These are phyloP conservation scores for Chamaenerion angustifolium DNA, from an alignment of 345 rosid species.

Conservation along the genomic window DNA sequence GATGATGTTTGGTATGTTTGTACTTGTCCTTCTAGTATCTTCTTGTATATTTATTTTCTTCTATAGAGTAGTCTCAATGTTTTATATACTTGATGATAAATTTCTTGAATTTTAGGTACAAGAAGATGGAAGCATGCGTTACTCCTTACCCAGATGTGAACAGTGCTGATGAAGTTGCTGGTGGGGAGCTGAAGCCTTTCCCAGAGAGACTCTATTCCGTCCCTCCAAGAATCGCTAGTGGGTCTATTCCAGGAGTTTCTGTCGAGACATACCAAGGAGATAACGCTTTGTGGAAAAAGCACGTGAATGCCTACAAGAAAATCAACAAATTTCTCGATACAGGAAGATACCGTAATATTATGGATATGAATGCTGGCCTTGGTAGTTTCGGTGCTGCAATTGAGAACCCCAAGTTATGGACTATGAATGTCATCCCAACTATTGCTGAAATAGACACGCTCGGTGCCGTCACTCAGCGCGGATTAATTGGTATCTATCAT, in stretches of 20 bases:
- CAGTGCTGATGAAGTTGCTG: constrained; percentile 30
- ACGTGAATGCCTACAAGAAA: constrained; percentile 69
- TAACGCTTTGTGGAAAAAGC: constrained; percentile 65
- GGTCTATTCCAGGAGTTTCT: constrained; percentile 69
- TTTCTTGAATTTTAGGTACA: constrained; percentile 40
- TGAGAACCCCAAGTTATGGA: constrained; percentile 41
- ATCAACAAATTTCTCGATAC: constrained; percentile 57
- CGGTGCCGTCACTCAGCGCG: constrained; percentile 48
- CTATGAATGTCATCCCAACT: constrained; percentile 51
- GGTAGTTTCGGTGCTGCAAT: constrained; percentile 67
- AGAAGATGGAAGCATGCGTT: constrained; percentile 78
- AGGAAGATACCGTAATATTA: constrained; percentile 41
- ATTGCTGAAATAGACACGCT: constrained; percentile 35
- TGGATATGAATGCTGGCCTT: constrained; percentile 64
- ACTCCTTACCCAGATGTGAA: constrained; percentile 67
- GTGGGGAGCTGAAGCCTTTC: constrained; percentile 35
- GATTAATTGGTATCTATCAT: constrained; percentile 60
- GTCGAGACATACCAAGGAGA: constrained; percentile 66
- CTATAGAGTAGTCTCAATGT: neutral
- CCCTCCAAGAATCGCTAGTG: constrained; percentile 81
- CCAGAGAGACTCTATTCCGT: constrained; percentile 69
- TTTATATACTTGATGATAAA: neutral
- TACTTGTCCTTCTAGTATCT: neutral
- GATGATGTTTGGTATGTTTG: constrained; percentile 72
- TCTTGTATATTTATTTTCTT: too few relatives aligned